Percentiles rank a stretch among this genome's conserved stretches.
Evolutionary conservation across 495 filamentous ascomycete genomes (phyloP).

Genomic region (Rusavskia elegans): DNA sequence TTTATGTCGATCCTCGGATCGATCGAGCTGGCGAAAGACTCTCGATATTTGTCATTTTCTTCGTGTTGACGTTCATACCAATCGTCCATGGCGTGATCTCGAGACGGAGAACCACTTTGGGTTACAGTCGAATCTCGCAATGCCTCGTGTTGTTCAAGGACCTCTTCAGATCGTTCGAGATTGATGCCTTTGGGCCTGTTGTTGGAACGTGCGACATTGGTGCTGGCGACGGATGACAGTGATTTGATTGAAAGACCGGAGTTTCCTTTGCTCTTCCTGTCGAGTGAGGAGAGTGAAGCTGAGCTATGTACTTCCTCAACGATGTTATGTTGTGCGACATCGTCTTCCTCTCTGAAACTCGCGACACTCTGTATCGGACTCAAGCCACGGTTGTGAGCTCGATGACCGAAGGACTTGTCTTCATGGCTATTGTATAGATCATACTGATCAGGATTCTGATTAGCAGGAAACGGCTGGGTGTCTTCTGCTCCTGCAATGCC

Average conservation of each 20-base stretch:
- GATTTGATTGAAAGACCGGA: slow-evolving; percentile 34
- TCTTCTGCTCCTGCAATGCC: slow-evolving; percentile 28
- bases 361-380: slow-evolving; percentile 85
- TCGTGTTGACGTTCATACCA: slow-evolving; percentile 39
- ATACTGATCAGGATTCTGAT: slow-evolving; percentile 25
- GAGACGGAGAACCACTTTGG: slow-evolving; percentile 13
- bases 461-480: slow-evolving; percentile 29
- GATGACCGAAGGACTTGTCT: slow-evolving; percentile 39
- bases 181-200: slow-evolving; percentile 36
- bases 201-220: slow-evolving; percentile 33
- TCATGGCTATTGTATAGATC: slow-evolving; percentile 24
- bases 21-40: slow-evolving; percentile 30
- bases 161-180: slow-evolving; percentile 29
- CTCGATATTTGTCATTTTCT: slow-evolving; percentile 34
- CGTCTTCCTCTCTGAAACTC: slow-evolving; percentile 46
- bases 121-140: slow-evolving; percentile 19
- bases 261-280: slow-evolving; percentile 19
- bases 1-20: slow-evolving; percentile 35
- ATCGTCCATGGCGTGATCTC: slow-evolving; percentile 21
- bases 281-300: slow-evolving; percentile 26
- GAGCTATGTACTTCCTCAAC: slow-evolving; percentile 25
- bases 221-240: slow-evolving; percentile 37
- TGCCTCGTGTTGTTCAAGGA: slow-evolving; percentile 23
- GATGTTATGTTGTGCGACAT: slow-evolving; percentile 32
- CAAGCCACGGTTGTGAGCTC: slow-evolving; percentile 42